phyloP scores from a whole-genome alignment of 1,284 basidiomycete species.

The Xerocomus minutiporus region DNA sequence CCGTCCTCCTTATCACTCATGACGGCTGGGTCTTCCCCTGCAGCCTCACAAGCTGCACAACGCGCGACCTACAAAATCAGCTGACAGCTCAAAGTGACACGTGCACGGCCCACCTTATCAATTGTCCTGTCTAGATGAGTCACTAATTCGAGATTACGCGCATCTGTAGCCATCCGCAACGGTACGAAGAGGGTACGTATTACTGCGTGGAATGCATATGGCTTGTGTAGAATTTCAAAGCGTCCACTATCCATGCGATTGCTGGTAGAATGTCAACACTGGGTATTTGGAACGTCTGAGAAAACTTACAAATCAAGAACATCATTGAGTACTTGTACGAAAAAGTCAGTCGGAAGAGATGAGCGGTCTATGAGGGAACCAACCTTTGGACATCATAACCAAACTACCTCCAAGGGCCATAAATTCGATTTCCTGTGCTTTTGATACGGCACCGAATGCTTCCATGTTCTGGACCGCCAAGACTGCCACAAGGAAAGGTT shows the following conservation, averaged over 20 bases:
- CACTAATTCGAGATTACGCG: constrained; percentile 63
- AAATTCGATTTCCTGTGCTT: constrained; percentile 73
- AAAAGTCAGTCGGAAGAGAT: constrained; percentile 4
- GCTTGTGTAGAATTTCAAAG: constrained; percentile 70
- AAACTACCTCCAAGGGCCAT: constrained; percentile 77
- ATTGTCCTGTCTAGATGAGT: constrained; percentile 71
- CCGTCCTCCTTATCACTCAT: constrained; percentile 54
- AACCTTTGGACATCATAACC: constrained; percentile 86
- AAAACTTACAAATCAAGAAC: constrained; percentile 72
- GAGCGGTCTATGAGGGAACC: background rate
- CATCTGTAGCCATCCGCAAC: constrained; percentile 69
- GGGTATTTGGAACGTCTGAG: background rate
- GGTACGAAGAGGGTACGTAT: constrained; percentile 79
- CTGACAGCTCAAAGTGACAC: background rate
- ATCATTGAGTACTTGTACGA: constrained; percentile 71
- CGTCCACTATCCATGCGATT: constrained; percentile 75
- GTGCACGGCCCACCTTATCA: constrained; percentile 50
- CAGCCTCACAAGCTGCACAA: constrained; percentile 52
- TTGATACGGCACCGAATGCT: constrained; percentile 59
- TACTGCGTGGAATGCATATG: constrained; percentile 81
- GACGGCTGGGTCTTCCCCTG: constrained; percentile 43
- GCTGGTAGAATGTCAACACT: constrained; percentile 18
- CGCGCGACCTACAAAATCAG: constrained; percentile 44
- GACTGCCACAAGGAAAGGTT: constrained; percentile 38
- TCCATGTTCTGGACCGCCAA: constrained; percentile 89